A percentile compares a stretch with the other conserved stretches of the same genome.
Conservation (phyloP, 805 yeast species). For the Ogataea methylovora region DNA sequence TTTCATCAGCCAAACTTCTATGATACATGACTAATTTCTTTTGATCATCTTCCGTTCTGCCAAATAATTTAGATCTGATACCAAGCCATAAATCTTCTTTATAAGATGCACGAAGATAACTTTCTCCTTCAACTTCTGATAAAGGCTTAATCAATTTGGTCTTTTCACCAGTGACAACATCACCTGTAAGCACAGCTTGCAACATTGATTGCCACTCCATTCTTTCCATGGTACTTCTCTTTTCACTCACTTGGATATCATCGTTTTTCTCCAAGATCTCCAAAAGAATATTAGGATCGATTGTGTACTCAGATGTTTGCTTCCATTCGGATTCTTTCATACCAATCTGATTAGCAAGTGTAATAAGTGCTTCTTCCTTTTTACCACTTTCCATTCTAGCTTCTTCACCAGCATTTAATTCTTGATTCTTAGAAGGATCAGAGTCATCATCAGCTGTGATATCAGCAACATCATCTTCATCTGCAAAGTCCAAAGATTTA, state of each 20-base stretch:
- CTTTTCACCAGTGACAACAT: conserved; percentile 87
- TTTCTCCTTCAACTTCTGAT: conserved; percentile 33
- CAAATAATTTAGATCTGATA: conserved; percentile 71
- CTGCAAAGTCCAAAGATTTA: conserved; percentile 32
- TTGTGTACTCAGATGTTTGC: conserved; percentile 25
- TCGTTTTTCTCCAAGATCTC: conserved; percentile 28
- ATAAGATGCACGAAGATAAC: conserved; percentile 44
- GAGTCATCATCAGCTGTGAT: conserved; percentile 18
- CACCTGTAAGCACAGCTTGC: conserved; percentile 85
- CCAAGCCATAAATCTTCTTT: conserved; percentile 84
- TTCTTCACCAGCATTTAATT: conserved; percentile 2
- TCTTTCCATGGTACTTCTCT: conserved; percentile 51
- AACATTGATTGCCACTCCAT: conserved; percentile 96
- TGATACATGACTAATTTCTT: conserved; percentile 57
- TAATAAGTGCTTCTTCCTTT: conserved; percentile 22
- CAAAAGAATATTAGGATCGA: conserved; percentile 26
- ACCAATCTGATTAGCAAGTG: conserved; percentile 25
- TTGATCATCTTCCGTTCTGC: conserved; percentile 77
- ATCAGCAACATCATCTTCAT: conserved; percentile 25
- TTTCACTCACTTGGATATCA: conserved; percentile 24
- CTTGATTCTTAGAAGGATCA: conserved; percentile 13
- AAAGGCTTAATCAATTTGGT: conserved; percentile 55
- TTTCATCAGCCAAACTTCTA: conserved; percentile 63
- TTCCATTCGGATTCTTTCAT: conserved; percentile 23
- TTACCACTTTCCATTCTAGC: conserved; percentile 11